Base-by-base conservation (phyloP, 2,329 filamentous ascomycete genomes). In the Trichoderma citrinoviride region DNA sequence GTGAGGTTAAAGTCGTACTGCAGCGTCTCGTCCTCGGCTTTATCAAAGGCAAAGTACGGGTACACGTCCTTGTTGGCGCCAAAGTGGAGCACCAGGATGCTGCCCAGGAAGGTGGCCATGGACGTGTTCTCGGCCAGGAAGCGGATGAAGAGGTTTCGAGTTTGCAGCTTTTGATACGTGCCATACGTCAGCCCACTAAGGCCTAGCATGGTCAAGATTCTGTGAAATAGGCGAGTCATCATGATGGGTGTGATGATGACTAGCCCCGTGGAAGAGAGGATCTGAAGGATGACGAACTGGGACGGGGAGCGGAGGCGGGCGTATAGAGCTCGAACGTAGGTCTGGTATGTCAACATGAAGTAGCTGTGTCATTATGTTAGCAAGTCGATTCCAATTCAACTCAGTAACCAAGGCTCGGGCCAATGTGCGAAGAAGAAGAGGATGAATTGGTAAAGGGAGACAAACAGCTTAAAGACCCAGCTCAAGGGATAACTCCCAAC, bases 401-500 rank as follows among this genome's bases (percentile, higher is more conserved):
- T n/a, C n/a, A n/a, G n/a, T n/a, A 21, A 2, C 15, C 7, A 40
- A n/a, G n/a, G 3, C n/a, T 37, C 29, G 6, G 29, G 1, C 29
- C 7, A 33, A 2, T 10, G 29, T 14, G 27, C 1, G 23, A 49
- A 15, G 27, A n/a, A 27, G 47, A 50, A 27, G 27, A 47, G 17
- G 33, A 7, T 21, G 17, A 19, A 12, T 40, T 17, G 61, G 23
- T 17, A 19, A 19, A 15, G 53, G 19, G 55, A 12, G 23, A 77
- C 84, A 76, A 73, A 88, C 83, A 90, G 80, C 73, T 90, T 90
- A 71, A 90, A 90, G 47, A 89, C 84, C 85, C 87, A 90, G 68
- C 86, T 87, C 65, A 90, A 74, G n/a, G 87, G 87, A 70, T 90
- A 90, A 72, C 85, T 89, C 44, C 87, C 87, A 1, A 90, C 87